Evolutionary conservation across 257 asterid genomes (phyloP).

Genomic region (Przewalskia tangutica): DNA sequence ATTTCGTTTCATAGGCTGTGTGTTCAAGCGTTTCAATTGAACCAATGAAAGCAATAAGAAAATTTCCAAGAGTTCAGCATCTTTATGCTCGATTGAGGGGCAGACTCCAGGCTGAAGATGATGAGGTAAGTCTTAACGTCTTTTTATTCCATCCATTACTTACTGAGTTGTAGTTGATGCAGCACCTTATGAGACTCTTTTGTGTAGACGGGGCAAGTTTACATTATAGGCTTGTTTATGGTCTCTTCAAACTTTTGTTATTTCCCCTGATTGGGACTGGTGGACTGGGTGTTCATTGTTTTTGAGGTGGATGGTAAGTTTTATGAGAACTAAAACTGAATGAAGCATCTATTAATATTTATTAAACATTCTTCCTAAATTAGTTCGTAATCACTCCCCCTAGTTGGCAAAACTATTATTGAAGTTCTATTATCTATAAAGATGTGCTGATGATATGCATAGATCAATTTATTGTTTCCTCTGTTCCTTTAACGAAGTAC

Average conservation of each 20-base stretch:
- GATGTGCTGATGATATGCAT: not conserved
- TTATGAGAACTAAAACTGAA: not conserved
- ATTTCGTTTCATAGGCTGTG: constrained; percentile 35
- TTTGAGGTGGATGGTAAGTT: not conserved
- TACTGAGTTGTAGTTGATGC: not conserved
- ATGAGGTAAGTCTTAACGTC: constrained; percentile 45
- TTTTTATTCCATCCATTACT: not conserved
- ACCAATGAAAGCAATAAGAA: constrained; percentile 77
- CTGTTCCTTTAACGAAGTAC: not conserved
- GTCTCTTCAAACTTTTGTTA: constrained; percentile 17
- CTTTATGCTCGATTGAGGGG: constrained; percentile 81
- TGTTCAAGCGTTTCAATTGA: constrained; percentile 53
- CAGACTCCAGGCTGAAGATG: constrained; percentile 58
- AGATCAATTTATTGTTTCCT: not conserved
- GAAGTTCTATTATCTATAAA: not conserved
- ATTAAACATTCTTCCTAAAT: not conserved
- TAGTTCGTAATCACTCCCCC: not conserved
- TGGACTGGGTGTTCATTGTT: not conserved
- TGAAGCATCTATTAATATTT: not conserved
- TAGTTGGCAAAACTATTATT: not conserved
- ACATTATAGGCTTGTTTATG: constrained; percentile 43
- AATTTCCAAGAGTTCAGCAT: constrained; percentile 83
- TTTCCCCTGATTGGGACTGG: not conserved
- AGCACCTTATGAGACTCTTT: not conserved
- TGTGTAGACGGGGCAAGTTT: not conserved